These are phyloP conservation scores for Colletotrichum neosansevieriae DNA, from an alignment of 2,329 filamentous ascomycete genomes.

Conservation along the genomic window DNA sequence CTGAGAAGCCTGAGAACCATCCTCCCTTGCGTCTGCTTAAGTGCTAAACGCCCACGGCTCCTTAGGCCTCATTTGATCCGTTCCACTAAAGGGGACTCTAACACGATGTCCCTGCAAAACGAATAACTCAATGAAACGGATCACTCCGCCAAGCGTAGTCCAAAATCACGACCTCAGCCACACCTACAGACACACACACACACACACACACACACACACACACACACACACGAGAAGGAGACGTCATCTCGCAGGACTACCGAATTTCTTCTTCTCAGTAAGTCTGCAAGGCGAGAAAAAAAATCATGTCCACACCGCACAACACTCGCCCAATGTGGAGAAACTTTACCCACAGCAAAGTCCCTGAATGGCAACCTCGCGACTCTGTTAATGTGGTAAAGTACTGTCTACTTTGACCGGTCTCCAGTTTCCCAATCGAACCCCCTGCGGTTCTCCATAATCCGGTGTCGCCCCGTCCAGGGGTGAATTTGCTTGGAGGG, in stretches of 20 bases:
- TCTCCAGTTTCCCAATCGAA: slow-evolving; percentile 14
- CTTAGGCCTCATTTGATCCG: slow-evolving; percentile 26
- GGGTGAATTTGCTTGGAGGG: background rate
- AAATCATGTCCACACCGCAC: slow-evolving; percentile 28
- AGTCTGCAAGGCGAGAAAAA: background rate
- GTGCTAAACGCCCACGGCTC: slow-evolving; percentile 16
- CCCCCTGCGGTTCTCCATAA: slow-evolving; percentile 40
- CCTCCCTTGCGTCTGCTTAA: slow-evolving; percentile 33
- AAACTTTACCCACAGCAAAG: slow-evolving; percentile 9
- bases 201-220: background rate
- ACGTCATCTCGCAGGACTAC: slow-evolving; percentile 1
- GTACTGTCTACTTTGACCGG: slow-evolving; percentile 17
- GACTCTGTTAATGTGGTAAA: slow-evolving; percentile 17
- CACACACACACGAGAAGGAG: background rate
- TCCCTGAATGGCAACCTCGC: slow-evolving; percentile 32
- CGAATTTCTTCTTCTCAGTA: slow-evolving; percentile 21
- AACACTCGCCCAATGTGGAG: slow-evolving; percentile 25
- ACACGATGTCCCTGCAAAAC: background rate
- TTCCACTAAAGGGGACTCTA: slow-evolving; percentile 15
- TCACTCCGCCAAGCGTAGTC: background rate
- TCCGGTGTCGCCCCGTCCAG: slow-evolving; percentile 33
- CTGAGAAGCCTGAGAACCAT: background rate
- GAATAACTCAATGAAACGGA: too few relatives aligned
- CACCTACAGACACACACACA: slow-evolving; percentile 2
- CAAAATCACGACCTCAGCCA: background rate